These are phyloP conservation scores for Rhytidhysteron rufulum DNA, from an alignment of 2,329 filamentous ascomycete genomes.

Conservation along the genomic window DNA sequence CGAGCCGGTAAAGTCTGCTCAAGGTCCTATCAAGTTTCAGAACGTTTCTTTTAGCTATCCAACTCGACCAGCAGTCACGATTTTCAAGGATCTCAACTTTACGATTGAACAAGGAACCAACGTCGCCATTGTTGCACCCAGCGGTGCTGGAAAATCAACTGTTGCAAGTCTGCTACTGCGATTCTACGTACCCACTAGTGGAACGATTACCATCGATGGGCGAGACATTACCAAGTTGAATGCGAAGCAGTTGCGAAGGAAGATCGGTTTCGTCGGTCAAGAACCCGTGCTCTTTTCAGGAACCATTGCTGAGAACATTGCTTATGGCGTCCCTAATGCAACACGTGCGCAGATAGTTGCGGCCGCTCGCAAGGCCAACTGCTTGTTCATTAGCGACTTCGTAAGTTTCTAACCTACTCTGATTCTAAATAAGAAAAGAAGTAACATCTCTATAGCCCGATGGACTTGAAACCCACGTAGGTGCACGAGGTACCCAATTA, in stretches of 20 bases:
- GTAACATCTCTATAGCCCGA: conserved; percentile 59
- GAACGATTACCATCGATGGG: conserved; percentile 78
- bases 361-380: conserved; percentile 89
- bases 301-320: conserved; percentile 82
- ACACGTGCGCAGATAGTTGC: conserved; percentile 75
- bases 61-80: conserved; percentile 83
- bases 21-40: conserved; percentile 83
- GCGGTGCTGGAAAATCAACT: conserved; percentile 93
- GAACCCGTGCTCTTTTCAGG: conserved; percentile 91
- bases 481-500: conserved; percentile 85
- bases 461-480: conserved; percentile 89
- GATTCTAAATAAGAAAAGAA: conserved; percentile 9
- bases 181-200: conserved; percentile 81
- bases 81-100: conserved; percentile 87
- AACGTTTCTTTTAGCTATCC: conserved; percentile 89
- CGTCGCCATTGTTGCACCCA: conserved; percentile 93
- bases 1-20: conserved; percentile 72
- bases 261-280: conserved; percentile 92
- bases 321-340: conserved; percentile 81
- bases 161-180: conserved; percentile 86
- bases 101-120: conserved; percentile 91
- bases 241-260: conserved; percentile 83
- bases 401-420: conserved; percentile 44
- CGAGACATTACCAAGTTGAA: conserved; percentile 83
- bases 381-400: conserved; percentile 93